Percentiles rank a stretch among this genome's conserved stretches.
Evolutionary conservation across 257 asterid species (phyloP).

Genomic region (Gardenia jasminoides): DNA sequence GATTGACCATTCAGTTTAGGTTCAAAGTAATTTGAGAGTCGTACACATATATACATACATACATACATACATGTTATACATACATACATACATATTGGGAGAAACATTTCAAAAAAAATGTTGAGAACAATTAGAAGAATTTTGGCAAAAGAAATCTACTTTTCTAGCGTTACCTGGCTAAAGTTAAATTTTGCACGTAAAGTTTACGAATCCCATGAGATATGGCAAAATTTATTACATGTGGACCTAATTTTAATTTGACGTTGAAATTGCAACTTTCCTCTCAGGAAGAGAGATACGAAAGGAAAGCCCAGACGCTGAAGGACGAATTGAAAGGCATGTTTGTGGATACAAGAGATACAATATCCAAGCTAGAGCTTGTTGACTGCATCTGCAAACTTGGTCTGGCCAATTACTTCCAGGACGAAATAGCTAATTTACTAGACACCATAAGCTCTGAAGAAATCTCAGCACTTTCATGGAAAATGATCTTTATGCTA

Average conservation of each 20-base stretch:
- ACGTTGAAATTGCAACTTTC: background rate
- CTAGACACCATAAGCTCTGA: constrained; percentile 26
- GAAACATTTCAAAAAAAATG: too few relatives aligned
- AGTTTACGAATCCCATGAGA: too few relatives aligned
- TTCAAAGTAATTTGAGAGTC: too few relatives aligned
- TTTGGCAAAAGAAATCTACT: too few relatives aligned
- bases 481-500: constrained; percentile 27
- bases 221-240: background rate
- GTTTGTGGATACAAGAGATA: constrained; percentile 19
- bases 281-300: constrained; percentile 34
- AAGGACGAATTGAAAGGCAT: constrained; percentile 30
- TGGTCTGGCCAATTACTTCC: constrained; percentile 38
- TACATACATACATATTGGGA: too few relatives aligned
- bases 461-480: background rate
- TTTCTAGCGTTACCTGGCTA: too few relatives aligned
- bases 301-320: constrained; percentile 30
- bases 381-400: constrained; percentile 40
- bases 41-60: too few relatives aligned
- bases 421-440: constrained; percentile 32
- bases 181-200: too few relatives aligned
- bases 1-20: too few relatives aligned
- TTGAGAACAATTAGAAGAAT: too few relatives aligned
- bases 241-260: background rate
- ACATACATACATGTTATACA: too few relatives aligned
- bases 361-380: constrained; percentile 36